These are phyloP conservation scores for Candida berthetii DNA, from an alignment of 805 yeast species.

Conservation along the genomic window DNA sequence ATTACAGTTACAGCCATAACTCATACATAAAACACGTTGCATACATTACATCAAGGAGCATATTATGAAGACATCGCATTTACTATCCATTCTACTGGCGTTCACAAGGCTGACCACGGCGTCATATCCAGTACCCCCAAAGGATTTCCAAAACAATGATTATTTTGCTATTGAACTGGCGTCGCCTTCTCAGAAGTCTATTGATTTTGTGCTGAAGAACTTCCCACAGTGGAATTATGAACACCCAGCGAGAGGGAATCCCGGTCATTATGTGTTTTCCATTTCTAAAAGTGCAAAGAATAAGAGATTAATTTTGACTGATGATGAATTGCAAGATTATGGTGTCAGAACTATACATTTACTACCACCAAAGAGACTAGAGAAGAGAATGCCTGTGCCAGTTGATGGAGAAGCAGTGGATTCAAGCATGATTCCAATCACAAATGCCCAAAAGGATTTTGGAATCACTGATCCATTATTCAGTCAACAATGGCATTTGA, in stretches of 20 bases:
- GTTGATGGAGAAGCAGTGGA: constrained; percentile 30
- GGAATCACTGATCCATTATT: constrained; percentile 82
- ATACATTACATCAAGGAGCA: no score
- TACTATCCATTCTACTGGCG: neutral
- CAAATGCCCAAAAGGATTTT: constrained; percentile 44
- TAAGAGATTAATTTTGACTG: constrained; percentile 2
- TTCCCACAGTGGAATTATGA: constrained; percentile 52
- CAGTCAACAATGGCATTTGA: constrained; percentile 84
- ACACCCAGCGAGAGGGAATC: constrained; percentile 55
- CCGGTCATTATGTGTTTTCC: constrained; percentile 64
- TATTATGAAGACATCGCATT: neutral
- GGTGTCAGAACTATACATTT: constrained; percentile 45
- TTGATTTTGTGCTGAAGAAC: constrained; percentile 18
- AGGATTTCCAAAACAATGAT: constrained; percentile 44
- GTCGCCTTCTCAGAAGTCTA: constrained; percentile 19
- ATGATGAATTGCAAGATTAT: constrained; percentile 4
- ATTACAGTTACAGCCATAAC: no score
- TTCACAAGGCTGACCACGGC: neutral
- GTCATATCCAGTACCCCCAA: constrained; percentile 22
- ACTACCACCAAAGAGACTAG: constrained; percentile 46
- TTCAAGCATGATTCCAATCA: constrained; percentile 42
- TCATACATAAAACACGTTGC: no score
- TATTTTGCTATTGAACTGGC: constrained; percentile 61
- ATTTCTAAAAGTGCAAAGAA: constrained; percentile 26
- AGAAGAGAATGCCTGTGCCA: constrained; percentile 54